Conservation (phyloP, 1,284 basidiomycete genomes). For the Cutaneotrichosporon sp. region DNA sequence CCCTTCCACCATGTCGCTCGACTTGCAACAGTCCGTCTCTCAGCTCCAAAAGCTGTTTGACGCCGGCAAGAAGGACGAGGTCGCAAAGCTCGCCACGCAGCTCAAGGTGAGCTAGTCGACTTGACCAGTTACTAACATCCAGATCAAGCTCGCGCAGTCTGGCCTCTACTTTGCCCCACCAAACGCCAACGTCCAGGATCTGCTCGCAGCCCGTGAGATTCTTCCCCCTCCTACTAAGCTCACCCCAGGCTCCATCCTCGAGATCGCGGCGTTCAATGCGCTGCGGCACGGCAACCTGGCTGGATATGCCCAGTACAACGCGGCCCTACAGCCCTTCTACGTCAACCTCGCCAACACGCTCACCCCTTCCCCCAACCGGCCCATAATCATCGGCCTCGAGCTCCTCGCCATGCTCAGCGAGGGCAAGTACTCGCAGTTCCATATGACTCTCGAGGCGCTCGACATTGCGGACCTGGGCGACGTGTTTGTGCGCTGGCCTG, state of each 20-base stretch:
- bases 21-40: slow-evolving; percentile 43
- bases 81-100: slow-evolving; percentile 38
- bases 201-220: slow-evolving; percentile 50
- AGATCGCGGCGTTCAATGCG: slow-evolving; percentile 92
- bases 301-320: slow-evolving; percentile 92
- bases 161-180: slow-evolving; percentile 53
- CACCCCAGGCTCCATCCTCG: slow-evolving; percentile 78
- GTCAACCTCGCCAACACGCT: slow-evolving; percentile 74
- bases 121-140: neutral
- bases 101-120: slow-evolving; percentile 41
- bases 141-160: slow-evolving; percentile 51
- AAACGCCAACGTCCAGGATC: slow-evolving; percentile 41
- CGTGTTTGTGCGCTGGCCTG: slow-evolving; percentile 77
- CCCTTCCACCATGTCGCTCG: slow-evolving; percentile 38
- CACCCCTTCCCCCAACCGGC: slow-evolving; percentile 78
- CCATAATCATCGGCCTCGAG: slow-evolving; percentile 85
- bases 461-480: slow-evolving; percentile 64
- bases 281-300: slow-evolving; percentile 83
- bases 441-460: slow-evolving; percentile 97
- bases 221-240: neutral
- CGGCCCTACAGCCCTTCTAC: slow-evolving; percentile 89
- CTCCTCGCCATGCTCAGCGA: slow-evolving; percentile 92
- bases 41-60: slow-evolving; percentile 44
- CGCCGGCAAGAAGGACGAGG: slow-evolving; percentile 32
- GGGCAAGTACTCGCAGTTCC: slow-evolving; percentile 96